phyloP scores from a whole-genome alignment of 495 filamentous ascomycete genomes.

The Annulohypoxylon maeteangense region DNA sequence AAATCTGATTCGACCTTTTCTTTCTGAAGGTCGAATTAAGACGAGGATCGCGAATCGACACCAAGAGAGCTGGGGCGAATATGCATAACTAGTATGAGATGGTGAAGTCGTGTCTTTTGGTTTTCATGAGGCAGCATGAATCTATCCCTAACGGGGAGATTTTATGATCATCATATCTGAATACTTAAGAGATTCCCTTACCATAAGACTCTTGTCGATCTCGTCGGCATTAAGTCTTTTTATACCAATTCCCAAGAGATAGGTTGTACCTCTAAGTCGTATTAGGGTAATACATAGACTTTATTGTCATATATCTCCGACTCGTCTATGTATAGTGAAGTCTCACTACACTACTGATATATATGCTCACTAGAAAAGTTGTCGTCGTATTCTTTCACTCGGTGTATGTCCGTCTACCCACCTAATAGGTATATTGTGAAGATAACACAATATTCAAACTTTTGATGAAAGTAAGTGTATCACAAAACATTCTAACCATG shows the following conservation, averaged over 20 bases:
- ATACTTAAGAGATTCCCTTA: neutral
- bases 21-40: neutral
- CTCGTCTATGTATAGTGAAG: neutral
- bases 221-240: neutral
- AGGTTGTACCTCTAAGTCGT: neutral
- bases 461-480: neutral
- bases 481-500: neutral
- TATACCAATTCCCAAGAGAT: neutral
- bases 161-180: neutral
- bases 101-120: neutral
- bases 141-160: neutral
- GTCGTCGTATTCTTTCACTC: neutral
- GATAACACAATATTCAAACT: neutral
- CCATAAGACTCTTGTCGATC: neutral
- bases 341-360: neutral
- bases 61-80: neutral
- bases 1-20: constrained; percentile 2
- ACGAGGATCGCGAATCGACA: neutral
- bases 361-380: neutral
- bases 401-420: neutral
- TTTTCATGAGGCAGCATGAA: neutral
- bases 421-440: no score
- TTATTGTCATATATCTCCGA: neutral
- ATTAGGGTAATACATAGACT: neutral
- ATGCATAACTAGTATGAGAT: neutral